phyloP scores from a whole-genome alignment of 2,329 filamentous ascomycete genomes.

The Penicillium digitatum region DNA sequence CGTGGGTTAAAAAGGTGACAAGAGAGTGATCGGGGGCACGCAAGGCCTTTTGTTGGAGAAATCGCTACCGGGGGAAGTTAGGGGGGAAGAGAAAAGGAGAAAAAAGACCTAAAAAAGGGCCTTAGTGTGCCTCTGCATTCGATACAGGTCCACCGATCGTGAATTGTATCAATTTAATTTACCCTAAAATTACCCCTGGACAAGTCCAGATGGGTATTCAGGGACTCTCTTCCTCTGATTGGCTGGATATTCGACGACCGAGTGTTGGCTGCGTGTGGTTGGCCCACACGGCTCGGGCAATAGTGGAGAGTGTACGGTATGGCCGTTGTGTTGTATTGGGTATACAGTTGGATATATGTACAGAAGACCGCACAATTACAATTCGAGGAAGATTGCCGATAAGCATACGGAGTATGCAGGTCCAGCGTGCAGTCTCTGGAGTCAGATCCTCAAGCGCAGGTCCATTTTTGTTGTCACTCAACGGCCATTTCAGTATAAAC shows the following conservation, averaged over 20 bases:
- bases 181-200: slow-evolving; percentile 7
- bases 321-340: neutral
- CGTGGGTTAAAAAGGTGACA: slow-evolving; percentile 14
- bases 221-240: slow-evolving; percentile 13
- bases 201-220: slow-evolving; percentile 17
- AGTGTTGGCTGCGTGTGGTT: slow-evolving; percentile 8
- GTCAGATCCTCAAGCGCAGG: neutral
- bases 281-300: slow-evolving; percentile 14
- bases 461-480: neutral
- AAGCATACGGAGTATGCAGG: neutral
- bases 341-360: neutral
- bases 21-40: slow-evolving; percentile 22
- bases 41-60: slow-evolving; percentile 26
- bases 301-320: neutral
- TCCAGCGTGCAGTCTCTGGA: neutral
- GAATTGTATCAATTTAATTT: slow-evolving; percentile 8
- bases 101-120: slow-evolving; percentile 5
- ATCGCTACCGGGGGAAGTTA: slow-evolving; percentile 12
- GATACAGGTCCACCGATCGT: slow-evolving; percentile 13
- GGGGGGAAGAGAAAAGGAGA: slow-evolving; percentile 15
- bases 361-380: neutral
- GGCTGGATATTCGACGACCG: slow-evolving; percentile 1
- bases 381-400: neutral
- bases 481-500: neutral
- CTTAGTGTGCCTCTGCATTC: neutral